Base-by-base conservation (phyloP, 2,329 filamentous ascomycete species). In the Coniella lustricola region DNA sequence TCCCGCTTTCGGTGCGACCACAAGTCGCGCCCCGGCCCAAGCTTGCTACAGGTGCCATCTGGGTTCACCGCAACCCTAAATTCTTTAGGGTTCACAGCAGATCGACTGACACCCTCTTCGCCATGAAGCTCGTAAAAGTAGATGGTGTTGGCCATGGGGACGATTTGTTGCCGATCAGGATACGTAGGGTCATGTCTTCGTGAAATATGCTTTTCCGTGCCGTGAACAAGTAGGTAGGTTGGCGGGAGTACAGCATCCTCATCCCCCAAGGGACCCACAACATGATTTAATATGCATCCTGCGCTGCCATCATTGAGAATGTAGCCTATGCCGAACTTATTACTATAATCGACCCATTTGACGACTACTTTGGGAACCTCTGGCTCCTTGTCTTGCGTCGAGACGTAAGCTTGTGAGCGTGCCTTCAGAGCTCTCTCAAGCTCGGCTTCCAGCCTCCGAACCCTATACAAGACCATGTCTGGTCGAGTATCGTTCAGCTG, bases 311-410 rank as follows among this genome's bases (percentile, higher is more conserved):
- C 85, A 53, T 87, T 87, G 46, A 93, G 71, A 50, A 91, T 88
- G 60, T 91, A 93, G 32, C 87, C 87, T 14, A 93, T 75, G 12
- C 87, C 87, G 62, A 90, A 89, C 62, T 90, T 90, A 65, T 90
- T 88, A 51, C 86, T 89, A 64, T 93, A 93, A 62, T 93, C 87
- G 7, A 93, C 87, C 87, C 87, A 93, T 61, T 90, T 89, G 10
- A 84, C 78, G 12, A 84, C 81, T 38, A 84, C 77, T 60, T 82
- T 67, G 60, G 84, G 75, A 61, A 84, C 64, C 53, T 81, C 60
- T 61, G 76, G 69, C 48, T 74, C 64, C 53, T 73, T 66, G 50
- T 75, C 69, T 65, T 79, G 76, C 9, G 76, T 69, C 0, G 73
- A 75, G 42, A 82, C 68, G 46, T 81, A 71, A 17, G 80, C 80